A percentile compares a stretch with the other conserved stretches of the same genome.
phyloP scores from a whole-genome alignment of 106 monocot species.

The Allium fistulosum region DNA sequence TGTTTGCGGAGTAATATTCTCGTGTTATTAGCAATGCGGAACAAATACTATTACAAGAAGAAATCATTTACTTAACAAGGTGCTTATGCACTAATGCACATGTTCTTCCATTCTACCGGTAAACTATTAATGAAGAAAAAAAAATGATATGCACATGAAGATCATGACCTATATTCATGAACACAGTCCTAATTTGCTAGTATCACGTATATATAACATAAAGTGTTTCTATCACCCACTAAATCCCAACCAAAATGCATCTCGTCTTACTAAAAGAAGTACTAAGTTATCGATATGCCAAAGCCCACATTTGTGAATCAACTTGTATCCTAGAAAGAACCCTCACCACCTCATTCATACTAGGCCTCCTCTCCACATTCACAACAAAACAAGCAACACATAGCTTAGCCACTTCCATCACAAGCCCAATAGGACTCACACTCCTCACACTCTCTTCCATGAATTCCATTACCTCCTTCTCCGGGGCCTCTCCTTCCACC shows the following conservation, averaged over 20 bases:
- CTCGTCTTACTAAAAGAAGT: neutral
- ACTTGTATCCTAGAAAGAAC: slow-evolving; percentile 14
- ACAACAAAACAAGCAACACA: slow-evolving; percentile 18
- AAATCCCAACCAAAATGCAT: neutral
- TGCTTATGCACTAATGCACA: too few relatives aligned
- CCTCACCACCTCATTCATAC: slow-evolving; percentile 18
- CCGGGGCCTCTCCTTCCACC: slow-evolving; percentile 8
- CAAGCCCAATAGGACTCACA: slow-evolving; percentile 10
- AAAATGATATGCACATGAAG: too few relatives aligned
- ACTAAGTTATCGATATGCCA: slow-evolving; percentile 5
- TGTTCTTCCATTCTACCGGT: too few relatives aligned
- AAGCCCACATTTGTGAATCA: slow-evolving; percentile 12
- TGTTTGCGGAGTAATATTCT: too few relatives aligned
- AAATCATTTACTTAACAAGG: too few relatives aligned
- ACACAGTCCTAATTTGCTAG: too few relatives aligned
- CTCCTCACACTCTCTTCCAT: slow-evolving; percentile 7
- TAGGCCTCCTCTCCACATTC: slow-evolving; percentile 23
- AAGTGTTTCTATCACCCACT: too few relatives aligned
- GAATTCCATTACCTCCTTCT: slow-evolving; percentile 6
- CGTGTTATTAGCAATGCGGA: too few relatives aligned
- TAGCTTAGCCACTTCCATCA: slow-evolving; percentile 14
- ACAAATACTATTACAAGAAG: too few relatives aligned
- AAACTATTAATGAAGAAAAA: too few relatives aligned
- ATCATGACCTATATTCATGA: too few relatives aligned
- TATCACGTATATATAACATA: too few relatives aligned